Conservation (phyloP, 2,329 filamentous ascomycete genomes). For the Penicillium sclerotiorum region DNA sequence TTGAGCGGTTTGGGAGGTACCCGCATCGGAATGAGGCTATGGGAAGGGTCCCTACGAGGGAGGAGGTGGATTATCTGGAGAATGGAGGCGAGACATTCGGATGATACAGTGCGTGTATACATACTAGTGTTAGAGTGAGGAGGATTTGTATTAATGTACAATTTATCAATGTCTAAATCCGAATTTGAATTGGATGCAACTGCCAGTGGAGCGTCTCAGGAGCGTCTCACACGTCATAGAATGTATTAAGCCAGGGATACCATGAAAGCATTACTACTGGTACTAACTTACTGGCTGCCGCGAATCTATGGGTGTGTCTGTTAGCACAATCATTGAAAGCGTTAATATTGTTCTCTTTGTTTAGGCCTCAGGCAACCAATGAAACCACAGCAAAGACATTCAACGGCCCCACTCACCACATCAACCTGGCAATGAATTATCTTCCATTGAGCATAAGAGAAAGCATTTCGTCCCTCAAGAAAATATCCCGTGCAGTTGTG, state of each 20-base stretch:
- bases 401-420: slow-evolving; percentile 24
- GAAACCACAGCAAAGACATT: not conserved
- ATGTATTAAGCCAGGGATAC: too few species aligned
- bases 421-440: slow-evolving; percentile 3
- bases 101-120: too few species aligned
- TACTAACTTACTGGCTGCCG: too few species aligned
- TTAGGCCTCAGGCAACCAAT: slow-evolving; percentile 31
- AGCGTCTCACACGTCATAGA: too few species aligned
- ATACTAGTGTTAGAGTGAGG: too few species aligned
- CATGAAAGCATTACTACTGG: too few species aligned
- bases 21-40: slow-evolving; percentile 29
- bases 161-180: too few species aligned
- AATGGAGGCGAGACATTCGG: slow-evolving; percentile 27
- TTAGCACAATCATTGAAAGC: not conserved
- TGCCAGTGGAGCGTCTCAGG: too few species aligned
- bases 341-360: slow-evolving; percentile 24
- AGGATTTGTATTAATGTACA: too few species aligned
- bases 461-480: not conserved
- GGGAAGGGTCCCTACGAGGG: slow-evolving; percentile 21
- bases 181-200: not conserved
- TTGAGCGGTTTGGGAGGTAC: slow-evolving; percentile 29
- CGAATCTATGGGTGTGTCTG: too few species aligned
- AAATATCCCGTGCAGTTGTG: too few species aligned
- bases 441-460: not conserved
- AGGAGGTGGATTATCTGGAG: slow-evolving; percentile 26